Percentiles rank a stretch among this genome's conserved stretches.
phyloP scores from a whole-genome alignment of 2,329 filamentous ascomycete species.

The Cladosporium oxysporum region DNA sequence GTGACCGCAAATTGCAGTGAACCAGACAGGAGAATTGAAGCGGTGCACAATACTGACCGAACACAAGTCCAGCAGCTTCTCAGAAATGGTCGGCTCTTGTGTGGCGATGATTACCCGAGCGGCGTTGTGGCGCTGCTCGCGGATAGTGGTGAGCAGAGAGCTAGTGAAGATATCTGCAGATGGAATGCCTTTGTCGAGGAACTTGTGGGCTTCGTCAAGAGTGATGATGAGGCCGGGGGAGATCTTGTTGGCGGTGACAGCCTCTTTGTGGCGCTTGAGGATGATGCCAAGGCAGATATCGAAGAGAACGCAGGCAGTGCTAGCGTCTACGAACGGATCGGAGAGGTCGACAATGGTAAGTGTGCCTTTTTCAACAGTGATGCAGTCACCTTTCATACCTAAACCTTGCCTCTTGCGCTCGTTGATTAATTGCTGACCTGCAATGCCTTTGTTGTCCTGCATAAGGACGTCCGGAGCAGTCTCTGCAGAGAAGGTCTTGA shows the following conservation, averaged over 20 bases:
- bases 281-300: constrained; percentile 70
- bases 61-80: constrained; percentile 69
- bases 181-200: constrained; percentile 51
- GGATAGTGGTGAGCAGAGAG: constrained; percentile 56
- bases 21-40: constrained; percentile 69
- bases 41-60: constrained; percentile 71
- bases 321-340: constrained; percentile 67
- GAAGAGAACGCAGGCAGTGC: constrained; percentile 71
- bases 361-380: constrained; percentile 40
- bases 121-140: constrained; percentile 70
- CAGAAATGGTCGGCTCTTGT: constrained; percentile 73
- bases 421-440: neutral
- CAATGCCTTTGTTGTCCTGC: neutral
- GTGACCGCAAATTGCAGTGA: constrained; percentile 47
- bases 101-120: constrained; percentile 71
- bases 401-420: neutral
- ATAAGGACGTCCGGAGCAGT: neutral
- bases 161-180: neutral
- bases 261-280: constrained; percentile 37
- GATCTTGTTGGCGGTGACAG: constrained; percentile 27
- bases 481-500: constrained; percentile 63
- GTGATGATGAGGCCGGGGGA: constrained; percentile 60
- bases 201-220: constrained; percentile 79
- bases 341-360: constrained; percentile 72
- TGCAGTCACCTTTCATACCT: neutral